Percentiles rank a stretch among this genome's conserved stretches.
Conservation (phyloP, 2,329 filamentous ascomycete species). For the Hymenoscyphus fructigenus region DNA sequence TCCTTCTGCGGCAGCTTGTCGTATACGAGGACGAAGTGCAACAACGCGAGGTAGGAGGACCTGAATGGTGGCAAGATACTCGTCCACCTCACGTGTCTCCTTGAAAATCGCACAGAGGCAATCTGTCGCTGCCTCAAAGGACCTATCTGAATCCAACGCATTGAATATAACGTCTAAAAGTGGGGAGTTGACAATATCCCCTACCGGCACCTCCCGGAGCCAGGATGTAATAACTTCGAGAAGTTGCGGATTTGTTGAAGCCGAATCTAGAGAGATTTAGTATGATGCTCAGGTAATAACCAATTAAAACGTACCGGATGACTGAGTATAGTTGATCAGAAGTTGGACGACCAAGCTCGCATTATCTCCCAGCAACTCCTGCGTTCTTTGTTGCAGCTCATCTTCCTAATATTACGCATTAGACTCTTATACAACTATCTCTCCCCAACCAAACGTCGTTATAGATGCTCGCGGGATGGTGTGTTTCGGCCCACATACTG, state of each 20-base stretch:
- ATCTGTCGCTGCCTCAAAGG: constrained; percentile 86
- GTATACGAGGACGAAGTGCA: constrained; percentile 73
- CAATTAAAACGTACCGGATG: constrained; percentile 67
- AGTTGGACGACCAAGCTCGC: constrained; percentile 82
- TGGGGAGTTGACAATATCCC: constrained; percentile 79
- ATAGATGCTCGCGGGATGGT: constrained; percentile 43
- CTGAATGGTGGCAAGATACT: constrained; percentile 79
- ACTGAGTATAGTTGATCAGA: constrained; percentile 86
- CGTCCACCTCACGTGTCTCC: constrained; percentile 92
- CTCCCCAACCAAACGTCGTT: constrained; percentile 39
- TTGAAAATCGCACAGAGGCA: constrained; percentile 89
- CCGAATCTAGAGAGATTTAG: constrained; percentile 55
- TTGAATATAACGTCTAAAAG: constrained; percentile 78
- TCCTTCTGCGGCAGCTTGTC: constrained; percentile 72
- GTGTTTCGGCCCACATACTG: constrained; percentile 77
- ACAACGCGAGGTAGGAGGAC: constrained; percentile 79
- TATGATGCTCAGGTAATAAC: constrained; percentile 15
- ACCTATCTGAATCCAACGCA: constrained; percentile 71
- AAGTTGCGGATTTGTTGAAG: constrained; percentile 82
- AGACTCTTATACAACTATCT: constrained; percentile 43
- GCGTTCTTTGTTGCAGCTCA: constrained; percentile 81
- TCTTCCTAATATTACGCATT: constrained; percentile 75
- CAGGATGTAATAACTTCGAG: constrained; percentile 96
- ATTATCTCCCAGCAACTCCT: constrained; percentile 88
- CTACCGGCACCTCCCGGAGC: constrained; percentile 87